Percentiles rank a stretch among this genome's conserved stretches.
phyloP scores from a whole-genome alignment of 1,284 basidiomycete genomes.

The Cutaneotrichosporon sp. region DNA sequence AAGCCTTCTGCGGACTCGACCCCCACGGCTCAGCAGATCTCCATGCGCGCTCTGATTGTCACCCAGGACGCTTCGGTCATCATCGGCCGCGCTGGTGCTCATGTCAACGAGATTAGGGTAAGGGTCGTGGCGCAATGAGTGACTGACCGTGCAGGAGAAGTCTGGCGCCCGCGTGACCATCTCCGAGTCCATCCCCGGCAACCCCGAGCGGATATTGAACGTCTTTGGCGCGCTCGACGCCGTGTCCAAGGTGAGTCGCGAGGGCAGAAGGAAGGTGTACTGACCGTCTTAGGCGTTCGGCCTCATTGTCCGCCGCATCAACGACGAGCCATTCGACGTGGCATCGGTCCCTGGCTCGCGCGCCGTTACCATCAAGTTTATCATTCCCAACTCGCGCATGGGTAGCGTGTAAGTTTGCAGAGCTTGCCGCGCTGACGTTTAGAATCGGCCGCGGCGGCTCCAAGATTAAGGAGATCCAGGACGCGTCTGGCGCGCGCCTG shows the following conservation, averaged over 20 bases:
- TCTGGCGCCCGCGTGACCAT: constrained; percentile 93
- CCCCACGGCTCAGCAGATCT: constrained; percentile 59
- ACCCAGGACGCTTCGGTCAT: constrained; percentile 99
- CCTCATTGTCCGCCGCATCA: constrained; percentile 96
- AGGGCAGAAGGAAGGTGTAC: neutral
- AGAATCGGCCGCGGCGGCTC: constrained; percentile 91
- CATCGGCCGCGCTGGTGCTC: constrained; percentile 93
- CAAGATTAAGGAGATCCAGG: constrained; percentile 99
- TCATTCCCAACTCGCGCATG: constrained; percentile 99
- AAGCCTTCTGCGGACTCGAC: constrained; percentile 40
- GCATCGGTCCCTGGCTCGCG: constrained; percentile 96
- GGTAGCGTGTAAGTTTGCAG: constrained; percentile 70
- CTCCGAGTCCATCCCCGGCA: constrained; percentile 94
- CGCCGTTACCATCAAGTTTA: constrained; percentile 98
- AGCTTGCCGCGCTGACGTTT: neutral
- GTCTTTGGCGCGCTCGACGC: constrained; percentile 97
- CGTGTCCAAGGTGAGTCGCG: constrained; percentile 79
- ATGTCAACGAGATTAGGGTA: constrained; percentile 93
- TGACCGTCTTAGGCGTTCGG: constrained; percentile 78
- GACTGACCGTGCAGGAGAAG: constrained; percentile 64
- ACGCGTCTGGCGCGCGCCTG: constrained; percentile 91
- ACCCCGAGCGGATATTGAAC: constrained; percentile 96
- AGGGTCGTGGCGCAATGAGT: constrained; percentile 11
- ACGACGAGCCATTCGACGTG: constrained; percentile 97
- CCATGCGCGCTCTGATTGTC: constrained; percentile 95